Percentiles rank a stretch among this genome's conserved stretches.
Conservation (phyloP, 31 red algal genomes). For the Porphyra umbilicalis region DNA sequence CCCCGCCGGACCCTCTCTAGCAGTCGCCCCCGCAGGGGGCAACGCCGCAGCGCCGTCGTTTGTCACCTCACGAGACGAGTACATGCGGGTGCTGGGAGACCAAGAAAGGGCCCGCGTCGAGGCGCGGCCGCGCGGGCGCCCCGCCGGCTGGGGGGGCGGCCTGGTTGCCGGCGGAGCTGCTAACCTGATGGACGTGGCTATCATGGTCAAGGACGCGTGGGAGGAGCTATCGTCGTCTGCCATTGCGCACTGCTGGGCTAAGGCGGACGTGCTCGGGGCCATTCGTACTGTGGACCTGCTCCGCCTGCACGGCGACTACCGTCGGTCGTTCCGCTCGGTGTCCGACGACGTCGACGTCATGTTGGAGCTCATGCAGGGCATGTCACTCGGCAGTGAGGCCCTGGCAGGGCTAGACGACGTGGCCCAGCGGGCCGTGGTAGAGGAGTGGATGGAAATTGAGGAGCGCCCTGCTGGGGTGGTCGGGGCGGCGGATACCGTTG, state of each 20-base stretch:
- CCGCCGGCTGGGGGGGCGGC: neutral
- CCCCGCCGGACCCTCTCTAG: too few relatives aligned
- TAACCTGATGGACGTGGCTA: neutral
- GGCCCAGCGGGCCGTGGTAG: neutral
- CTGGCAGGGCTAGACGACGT: neutral
- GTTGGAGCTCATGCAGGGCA: neutral
- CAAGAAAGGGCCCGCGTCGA: neutral
- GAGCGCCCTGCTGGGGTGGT: neutral
- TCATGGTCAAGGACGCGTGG: neutral
- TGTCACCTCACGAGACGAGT: neutral
- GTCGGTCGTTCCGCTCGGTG: neutral
- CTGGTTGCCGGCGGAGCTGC: neutral
- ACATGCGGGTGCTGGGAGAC: neutral
- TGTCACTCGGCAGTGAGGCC: neutral
- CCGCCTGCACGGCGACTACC: neutral
- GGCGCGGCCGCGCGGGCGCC: too few relatives aligned
- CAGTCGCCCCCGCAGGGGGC: too few relatives aligned
- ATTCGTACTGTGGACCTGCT: neutral
- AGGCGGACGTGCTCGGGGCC: neutral
- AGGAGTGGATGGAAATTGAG: neutral
- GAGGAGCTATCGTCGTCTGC: neutral
- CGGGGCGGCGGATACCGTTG: neutral
- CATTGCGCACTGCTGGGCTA: neutral
- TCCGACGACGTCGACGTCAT: neutral
- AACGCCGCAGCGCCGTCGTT: neutral